Conservation (phyloP, 352 stramenopile species). For the Globisporangium polare region DNA sequence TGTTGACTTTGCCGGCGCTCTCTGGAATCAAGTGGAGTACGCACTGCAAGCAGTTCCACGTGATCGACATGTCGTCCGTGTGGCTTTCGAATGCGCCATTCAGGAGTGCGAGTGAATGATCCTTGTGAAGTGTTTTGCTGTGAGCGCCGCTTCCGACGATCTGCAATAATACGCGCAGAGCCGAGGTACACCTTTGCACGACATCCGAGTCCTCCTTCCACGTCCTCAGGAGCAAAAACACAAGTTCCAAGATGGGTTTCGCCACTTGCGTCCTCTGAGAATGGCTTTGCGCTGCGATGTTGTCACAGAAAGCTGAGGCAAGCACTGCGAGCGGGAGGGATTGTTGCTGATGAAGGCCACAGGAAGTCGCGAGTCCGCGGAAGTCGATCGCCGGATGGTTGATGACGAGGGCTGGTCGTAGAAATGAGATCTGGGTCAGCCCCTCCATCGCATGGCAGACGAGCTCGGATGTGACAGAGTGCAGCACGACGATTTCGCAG, state of each 20-base stretch:
- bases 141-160: neutral
- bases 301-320: conserved; percentile 8
- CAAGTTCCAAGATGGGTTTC: neutral
- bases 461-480: conserved; percentile 18
- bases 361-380: conserved; percentile 20
- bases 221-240: conserved; percentile 6
- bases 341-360: conserved; percentile 18
- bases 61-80: neutral
- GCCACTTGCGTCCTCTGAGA: neutral
- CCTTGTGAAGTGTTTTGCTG: neutral
- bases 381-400: conserved; percentile 13
- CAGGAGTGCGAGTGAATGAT: neutral
- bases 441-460: conserved; percentile 24
- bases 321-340: conserved; percentile 19
- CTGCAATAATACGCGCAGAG: neutral
- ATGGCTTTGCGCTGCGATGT: conserved; percentile 1
- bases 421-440: conserved; percentile 23
- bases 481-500: conserved; percentile 21
- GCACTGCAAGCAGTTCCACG: conserved; percentile 2
- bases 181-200: conserved; percentile 4
- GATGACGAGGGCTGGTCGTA: conserved; percentile 17
- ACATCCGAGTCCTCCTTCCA: conserved; percentile 7
- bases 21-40: conserved; percentile 3
- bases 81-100: conserved; percentile 5
- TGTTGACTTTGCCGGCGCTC: neutral